phyloP scores from a whole-genome alignment of 495 filamentous ascomycete genomes.

The Penicillium subrubescens region DNA sequence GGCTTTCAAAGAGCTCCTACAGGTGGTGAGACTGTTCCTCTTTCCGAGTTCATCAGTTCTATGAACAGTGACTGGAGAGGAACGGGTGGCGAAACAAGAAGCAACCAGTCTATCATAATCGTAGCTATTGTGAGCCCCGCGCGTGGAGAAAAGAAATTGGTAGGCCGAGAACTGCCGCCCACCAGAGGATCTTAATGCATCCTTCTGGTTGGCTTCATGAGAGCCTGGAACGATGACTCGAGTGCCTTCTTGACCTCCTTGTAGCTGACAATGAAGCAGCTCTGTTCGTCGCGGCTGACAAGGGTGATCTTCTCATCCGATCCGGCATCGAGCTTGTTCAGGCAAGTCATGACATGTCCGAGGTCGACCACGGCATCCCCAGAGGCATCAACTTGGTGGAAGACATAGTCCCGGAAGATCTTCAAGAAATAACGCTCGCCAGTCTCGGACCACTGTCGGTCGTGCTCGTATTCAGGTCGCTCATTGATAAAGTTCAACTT shows the following conservation, averaged over 20 bases:
- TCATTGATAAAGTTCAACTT: constrained; percentile 88
- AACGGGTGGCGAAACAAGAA: background rate
- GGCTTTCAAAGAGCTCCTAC: background rate
- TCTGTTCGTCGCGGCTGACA: constrained; percentile 87
- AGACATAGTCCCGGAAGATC: constrained; percentile 94
- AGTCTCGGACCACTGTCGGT: constrained; percentile 80
- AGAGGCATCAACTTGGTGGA: constrained; percentile 87
- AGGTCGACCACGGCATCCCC: constrained; percentile 80
- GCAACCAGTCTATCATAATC: constrained; percentile 9
- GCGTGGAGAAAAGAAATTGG: background rate
- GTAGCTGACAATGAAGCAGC: constrained; percentile 81
- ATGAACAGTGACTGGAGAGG: background rate
- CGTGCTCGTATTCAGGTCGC: constrained; percentile 77
- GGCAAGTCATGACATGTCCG: constrained; percentile 76
- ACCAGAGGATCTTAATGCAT: constrained; percentile 34
- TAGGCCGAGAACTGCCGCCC: background rate
- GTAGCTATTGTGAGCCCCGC: constrained; percentile 2
- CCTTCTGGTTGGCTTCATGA: constrained; percentile 60
- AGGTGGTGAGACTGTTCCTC: background rate
- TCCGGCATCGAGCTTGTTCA: constrained; percentile 93
- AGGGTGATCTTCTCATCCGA: constrained; percentile 82
- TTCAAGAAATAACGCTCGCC: constrained; percentile 90
- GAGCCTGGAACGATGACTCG: constrained; percentile 76
- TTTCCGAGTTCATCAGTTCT: background rate
- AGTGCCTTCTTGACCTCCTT: constrained; percentile 81